phyloP scores from a whole-genome alignment of 768 basidiomycete genomes.

The Mrakia frigida region DNA sequence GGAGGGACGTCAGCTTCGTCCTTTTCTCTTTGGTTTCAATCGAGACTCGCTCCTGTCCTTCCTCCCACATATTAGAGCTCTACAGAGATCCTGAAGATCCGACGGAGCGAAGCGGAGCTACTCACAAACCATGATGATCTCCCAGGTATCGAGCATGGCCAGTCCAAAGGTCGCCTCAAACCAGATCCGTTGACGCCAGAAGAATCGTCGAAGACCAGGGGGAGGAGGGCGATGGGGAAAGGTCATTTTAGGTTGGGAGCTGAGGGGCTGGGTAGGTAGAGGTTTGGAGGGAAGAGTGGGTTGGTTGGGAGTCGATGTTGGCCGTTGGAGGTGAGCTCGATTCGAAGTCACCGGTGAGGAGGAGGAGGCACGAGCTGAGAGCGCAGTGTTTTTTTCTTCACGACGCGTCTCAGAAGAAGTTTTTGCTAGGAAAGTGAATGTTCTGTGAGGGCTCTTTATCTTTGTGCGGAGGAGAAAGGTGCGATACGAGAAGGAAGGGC shows the following conservation, averaged over 20 bases:
- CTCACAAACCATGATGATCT: conserved; percentile 59
- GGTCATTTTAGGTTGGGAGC: conserved; percentile 7
- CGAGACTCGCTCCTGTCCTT: not conserved
- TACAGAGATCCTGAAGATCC: no score
- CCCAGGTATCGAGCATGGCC: conserved; percentile 63
- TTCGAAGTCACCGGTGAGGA: not conserved
- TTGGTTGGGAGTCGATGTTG: not conserved
- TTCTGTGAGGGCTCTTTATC: no score
- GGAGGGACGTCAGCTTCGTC: not conserved
- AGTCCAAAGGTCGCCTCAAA: conserved; percentile 60
- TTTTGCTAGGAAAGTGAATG: no score
- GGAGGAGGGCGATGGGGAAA: conserved; percentile 33
- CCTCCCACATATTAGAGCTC: no score
- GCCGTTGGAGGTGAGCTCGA: not conserved
- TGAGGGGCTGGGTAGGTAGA: not conserved
- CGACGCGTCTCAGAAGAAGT: no score
- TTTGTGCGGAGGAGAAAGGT: no score
- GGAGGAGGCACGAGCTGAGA: not conserved
- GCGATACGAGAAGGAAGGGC: not conserved
- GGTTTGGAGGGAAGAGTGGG: not conserved
- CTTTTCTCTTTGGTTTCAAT: not conserved
- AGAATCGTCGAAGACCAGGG: conserved; percentile 38
- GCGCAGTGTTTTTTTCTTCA: not conserved
- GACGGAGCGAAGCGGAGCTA: conserved; percentile 30
- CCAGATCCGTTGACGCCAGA: conserved; percentile 57